Conservation (phyloP, 768 basidiomycete genomes). For the Rhodotorula toruloides region DNA sequence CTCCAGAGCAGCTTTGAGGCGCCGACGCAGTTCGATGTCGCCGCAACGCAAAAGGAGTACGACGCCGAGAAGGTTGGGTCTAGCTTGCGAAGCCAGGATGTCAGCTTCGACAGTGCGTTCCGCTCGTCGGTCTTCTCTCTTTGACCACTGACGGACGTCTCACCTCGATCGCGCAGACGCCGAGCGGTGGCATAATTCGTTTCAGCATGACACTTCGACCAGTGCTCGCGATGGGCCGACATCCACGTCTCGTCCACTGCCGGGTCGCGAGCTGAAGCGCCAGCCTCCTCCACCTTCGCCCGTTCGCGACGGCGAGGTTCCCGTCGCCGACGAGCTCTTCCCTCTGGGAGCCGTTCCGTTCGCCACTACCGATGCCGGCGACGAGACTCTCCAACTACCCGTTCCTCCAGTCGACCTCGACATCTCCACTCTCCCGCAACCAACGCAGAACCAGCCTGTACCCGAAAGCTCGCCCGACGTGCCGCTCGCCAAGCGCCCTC, state of each 20-base stretch:
- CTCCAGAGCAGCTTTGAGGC: conserved; percentile 14
- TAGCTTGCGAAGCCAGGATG: background rate
- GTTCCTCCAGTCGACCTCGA: background rate
- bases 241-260: background rate
- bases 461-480: conserved; percentile 23
- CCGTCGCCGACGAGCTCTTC: background rate
- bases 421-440: background rate
- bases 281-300: conserved; percentile 6
- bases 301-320: background rate
- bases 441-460: background rate
- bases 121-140: too few species aligned
- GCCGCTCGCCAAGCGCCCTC: conserved; percentile 4
- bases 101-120: conserved; percentile 2
- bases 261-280: conserved; percentile 21
- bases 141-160: background rate
- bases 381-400: background rate
- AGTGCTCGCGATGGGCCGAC: background rate
- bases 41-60: conserved; percentile 27
- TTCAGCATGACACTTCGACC: conserved; percentile 8
- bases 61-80: conserved; percentile 9
- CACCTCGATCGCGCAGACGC: background rate
- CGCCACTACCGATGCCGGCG: background rate
- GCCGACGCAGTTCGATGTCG: conserved; percentile 23
- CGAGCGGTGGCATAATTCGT: conserved; percentile 12
- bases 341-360: background rate